Evolutionary conservation across 768 basidiomycete genomes (phyloP).

Genomic region (Mycena venus): DNA sequence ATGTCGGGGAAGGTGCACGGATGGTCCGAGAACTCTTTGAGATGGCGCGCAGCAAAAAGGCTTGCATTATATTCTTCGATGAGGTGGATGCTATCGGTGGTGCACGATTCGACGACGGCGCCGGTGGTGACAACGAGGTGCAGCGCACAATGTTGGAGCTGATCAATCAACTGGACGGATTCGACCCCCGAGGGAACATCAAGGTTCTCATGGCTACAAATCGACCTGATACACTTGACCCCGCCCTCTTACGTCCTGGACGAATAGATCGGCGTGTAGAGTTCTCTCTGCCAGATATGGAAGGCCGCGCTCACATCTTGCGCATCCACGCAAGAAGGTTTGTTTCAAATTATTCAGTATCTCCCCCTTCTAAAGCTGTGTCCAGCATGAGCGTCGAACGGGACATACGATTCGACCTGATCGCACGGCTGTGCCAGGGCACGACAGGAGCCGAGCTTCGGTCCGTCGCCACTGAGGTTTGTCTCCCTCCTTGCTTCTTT

Average conservation of each 20-base stretch:
- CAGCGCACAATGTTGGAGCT: slow-evolving; percentile 99
- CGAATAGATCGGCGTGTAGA: slow-evolving; percentile 98
- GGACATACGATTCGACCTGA: slow-evolving; percentile 97
- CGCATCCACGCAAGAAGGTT: slow-evolving; percentile 97
- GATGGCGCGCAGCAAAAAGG: slow-evolving; percentile 99
- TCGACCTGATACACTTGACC: slow-evolving; percentile 98
- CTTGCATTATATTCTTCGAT: slow-evolving; percentile 99
- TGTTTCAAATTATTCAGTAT: slow-evolving; percentile 7
- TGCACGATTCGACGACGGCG: slow-evolving; percentile 97
- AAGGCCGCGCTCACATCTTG: slow-evolving; percentile 96
- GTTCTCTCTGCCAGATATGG: slow-evolving; percentile 94
- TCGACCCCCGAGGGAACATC: slow-evolving; percentile 99
- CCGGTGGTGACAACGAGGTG: slow-evolving; percentile 98
- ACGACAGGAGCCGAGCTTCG: slow-evolving; percentile 99
- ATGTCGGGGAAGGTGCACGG: slow-evolving; percentile 98
- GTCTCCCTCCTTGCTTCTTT: slow-evolving; percentile 29
- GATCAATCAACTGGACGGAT: slow-evolving; percentile 98
- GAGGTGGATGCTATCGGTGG: slow-evolving; percentile 99
- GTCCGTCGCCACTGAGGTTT: slow-evolving; percentile 95
- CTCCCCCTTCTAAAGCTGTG: slow-evolving; percentile 11
- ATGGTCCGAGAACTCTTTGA: slow-evolving; percentile 99
- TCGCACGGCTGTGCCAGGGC: slow-evolving; percentile 96
- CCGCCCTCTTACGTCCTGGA: slow-evolving; percentile 94
- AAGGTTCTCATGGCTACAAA: slow-evolving; percentile 99
- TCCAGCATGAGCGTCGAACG: slow-evolving; percentile 96